Base-by-base conservation (phyloP, 805 yeast genomes). In the Jamesozyma lodderae region DNA sequence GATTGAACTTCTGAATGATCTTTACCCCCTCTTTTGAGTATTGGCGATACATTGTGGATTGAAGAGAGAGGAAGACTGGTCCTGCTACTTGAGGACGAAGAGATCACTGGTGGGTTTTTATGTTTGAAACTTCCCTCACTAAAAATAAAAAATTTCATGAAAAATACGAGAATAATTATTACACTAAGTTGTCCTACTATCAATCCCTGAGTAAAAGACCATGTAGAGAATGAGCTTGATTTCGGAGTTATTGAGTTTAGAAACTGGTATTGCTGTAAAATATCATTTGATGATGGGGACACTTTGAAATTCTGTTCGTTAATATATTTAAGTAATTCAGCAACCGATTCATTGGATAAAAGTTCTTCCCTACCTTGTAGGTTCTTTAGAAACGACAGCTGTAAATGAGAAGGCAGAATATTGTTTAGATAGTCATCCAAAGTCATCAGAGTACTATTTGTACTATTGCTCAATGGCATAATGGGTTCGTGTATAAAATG, bases 141-240 rank as follows among this genome's bases (percentile, higher is more conserved):
- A 53, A 83, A 83, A 0, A 83, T 79, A 51, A 83, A 83, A 58
- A 81, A 82, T 59, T 77, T 77, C 43, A 82, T 73, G 53, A 83
- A 81, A 24, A 81, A 69, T 3, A 73, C 68, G 27, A 81, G 59
- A 10, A 80, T 67, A 1, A 80, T 46, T 31, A 83, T 72, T 9
- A 83, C 86, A 48, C 85, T 78, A 13, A 80, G 48, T 52, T 83
- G 92, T 0, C 94, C 94, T 2, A 82, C 42, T 1, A 82, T 62
- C 11, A 83, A 64, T 2, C 94, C 94, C 47, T 81, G 84, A 0
- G 86, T 75, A 51, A 83, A 83, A n/a, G 82, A 73, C 81, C 84
- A 77, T 3, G 63, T 48, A 11, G 54, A 50, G 30, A 51, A 47
- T 3, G 52, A 42, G 8, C 19, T 15, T 3, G 30, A 16, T 16